Base-by-base conservation (phyloP, 257 asterid species). In the Scutellaria barbata region DNA sequence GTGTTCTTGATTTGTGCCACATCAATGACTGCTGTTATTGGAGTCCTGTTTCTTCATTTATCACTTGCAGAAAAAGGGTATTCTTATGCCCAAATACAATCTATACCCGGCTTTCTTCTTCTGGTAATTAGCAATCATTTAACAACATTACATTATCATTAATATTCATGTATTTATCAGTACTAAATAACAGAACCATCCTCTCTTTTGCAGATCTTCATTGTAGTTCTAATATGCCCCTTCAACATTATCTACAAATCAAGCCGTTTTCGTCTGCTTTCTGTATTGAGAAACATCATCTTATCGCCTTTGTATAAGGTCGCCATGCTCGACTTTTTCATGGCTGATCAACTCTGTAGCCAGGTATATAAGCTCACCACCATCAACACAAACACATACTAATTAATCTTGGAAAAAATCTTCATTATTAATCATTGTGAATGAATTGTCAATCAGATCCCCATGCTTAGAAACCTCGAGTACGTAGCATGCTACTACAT, bases 341-440 rank as follows among this genome's bases (percentile, higher is more conserved):
- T 88, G 87, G 99, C 97, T 64, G 99, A 95, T 92, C 99, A 95
- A 59, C 95, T 95, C 43, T 95, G 99, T 74, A 95, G 99, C 83
- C 99, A 95, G 91, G 99, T 95, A 60, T 62, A 2, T 40, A 37
- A 54, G 20, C 50, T 18, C 39, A 17, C 35, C 1, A 11, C 12
- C 1, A 16, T 13, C 22, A 8, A 42, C 20, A 39, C 6, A 7
- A 10, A 40, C 12, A 6, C 0, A 42, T 13, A 69, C 11, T 20
- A 22, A 41, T 8, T 7, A 68, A 20, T 55, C 33, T 69, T 54
- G 66, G 55, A 46, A 12, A 69, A 46, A 12, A 1, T 30, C 35
- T 30, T 4, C 35, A 30, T 2, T 22, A 11, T 64, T 7, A 39
- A 46, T 17, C 39, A 5, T 4, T 50, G 25, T 12, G 56, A 13